A percentile compares a stretch with the other conserved stretches of the same genome.
phyloP scores from a whole-genome alignment of 768 basidiomycete genomes.

The Hygrophoropsis aurantiaca region DNA sequence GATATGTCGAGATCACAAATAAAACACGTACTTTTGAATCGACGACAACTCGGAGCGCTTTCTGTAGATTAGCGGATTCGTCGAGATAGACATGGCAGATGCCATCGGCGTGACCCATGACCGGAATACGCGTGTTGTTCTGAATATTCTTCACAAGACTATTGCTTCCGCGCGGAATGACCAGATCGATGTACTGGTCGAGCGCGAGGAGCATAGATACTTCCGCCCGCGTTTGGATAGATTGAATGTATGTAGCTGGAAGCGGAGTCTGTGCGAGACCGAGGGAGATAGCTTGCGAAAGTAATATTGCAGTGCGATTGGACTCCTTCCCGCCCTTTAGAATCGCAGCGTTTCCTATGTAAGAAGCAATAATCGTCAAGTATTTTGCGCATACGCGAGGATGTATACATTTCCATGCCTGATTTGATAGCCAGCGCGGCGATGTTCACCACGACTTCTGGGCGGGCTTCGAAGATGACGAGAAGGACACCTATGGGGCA shows the following conservation, averaged over 20 bases:
- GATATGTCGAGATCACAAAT: not conserved
- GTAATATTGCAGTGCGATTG: conserved; percentile 68
- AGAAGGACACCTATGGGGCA: conserved; percentile 96
- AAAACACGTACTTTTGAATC: conserved; percentile 84
- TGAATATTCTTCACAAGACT: conserved; percentile 87
- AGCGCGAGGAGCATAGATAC: conserved; percentile 83
- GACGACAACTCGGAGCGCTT: conserved; percentile 77
- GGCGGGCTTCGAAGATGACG: conserved; percentile 96
- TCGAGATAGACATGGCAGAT: conserved; percentile 91
- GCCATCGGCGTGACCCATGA: conserved; percentile 99
- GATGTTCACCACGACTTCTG: conserved; percentile 98
- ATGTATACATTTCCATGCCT: conserved; percentile 47
- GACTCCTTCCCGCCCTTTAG: conserved; percentile 98
- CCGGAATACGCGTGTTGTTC: conserved; percentile 86
- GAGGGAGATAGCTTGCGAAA: conserved; percentile 76
- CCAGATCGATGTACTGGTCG: conserved; percentile 93
- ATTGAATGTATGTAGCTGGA: conserved; percentile 82
- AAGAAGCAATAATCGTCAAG: not conserved
- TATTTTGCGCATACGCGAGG: conserved; percentile 1
- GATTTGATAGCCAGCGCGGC: conserved; percentile 96
- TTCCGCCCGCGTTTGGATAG: conserved; percentile 88
- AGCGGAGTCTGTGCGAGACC: conserved; percentile 75
- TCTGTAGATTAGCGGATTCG: conserved; percentile 72
- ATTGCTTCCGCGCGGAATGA: conserved; percentile 95
- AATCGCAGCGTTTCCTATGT: conserved; percentile 90